Evolutionary conservation across 108 stramenopile genomes (phyloP).

Genomic region (Mediolabrus comicus): DNA sequence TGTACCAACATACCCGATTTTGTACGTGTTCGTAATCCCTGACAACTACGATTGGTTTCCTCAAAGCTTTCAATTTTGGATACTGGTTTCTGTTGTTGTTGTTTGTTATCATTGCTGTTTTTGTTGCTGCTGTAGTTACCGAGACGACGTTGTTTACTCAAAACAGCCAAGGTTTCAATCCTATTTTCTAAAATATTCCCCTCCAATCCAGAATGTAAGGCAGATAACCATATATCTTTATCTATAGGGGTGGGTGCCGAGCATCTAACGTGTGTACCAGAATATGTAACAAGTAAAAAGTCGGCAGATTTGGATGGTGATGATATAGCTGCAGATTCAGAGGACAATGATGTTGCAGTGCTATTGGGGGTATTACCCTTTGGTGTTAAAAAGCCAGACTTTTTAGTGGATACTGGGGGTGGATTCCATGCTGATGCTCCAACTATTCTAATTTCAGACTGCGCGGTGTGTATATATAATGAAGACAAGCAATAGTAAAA

Average conservation of each 20-base stretch:
- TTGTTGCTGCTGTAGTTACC: background rate
- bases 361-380: slow-evolving; percentile 36
- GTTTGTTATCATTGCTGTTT: background rate
- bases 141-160: slow-evolving; percentile 11
- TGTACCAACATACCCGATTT: slow-evolving; percentile 27
- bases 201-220: slow-evolving; percentile 76
- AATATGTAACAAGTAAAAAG: slow-evolving; percentile 64
- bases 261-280: slow-evolving; percentile 76
- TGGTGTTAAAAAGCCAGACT: background rate
- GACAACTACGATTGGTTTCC: background rate
- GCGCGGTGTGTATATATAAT: no score
- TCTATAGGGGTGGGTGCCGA: slow-evolving; percentile 57
- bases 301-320: slow-evolving; percentile 33
- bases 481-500: no score
- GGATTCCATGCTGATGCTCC: slow-evolving; percentile 75
- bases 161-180: slow-evolving; percentile 30
- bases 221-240: slow-evolving; percentile 75
- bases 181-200: slow-evolving; percentile 32
- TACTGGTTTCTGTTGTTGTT: background rate
- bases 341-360: background rate
- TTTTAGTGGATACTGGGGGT: slow-evolving; percentile 13
- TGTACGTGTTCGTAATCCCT: background rate
- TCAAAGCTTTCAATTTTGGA: background rate
- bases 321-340: slow-evolving; percentile 27
- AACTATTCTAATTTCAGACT: slow-evolving; percentile 71